These are phyloP conservation scores for Scutellaria minor DNA, from an alignment of 257 asterid genomes.

Conservation along the genomic window DNA sequence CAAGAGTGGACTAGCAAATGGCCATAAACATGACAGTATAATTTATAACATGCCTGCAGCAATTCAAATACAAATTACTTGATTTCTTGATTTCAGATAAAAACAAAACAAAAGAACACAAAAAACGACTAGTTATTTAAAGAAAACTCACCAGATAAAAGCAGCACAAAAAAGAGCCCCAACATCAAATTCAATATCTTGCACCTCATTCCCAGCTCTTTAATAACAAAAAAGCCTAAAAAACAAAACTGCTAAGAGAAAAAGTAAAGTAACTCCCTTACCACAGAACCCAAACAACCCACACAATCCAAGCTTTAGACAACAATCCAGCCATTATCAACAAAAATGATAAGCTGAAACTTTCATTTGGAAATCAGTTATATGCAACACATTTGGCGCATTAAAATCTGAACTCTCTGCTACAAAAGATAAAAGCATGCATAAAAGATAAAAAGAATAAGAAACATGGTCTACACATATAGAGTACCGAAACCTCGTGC, in stretches of 20 bases:
- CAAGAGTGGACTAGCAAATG: background rate
- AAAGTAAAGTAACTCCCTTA: background rate
- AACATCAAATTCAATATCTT: slow-evolving; percentile 37
- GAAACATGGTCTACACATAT: slow-evolving; percentile 30
- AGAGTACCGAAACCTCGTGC: slow-evolving; percentile 60
- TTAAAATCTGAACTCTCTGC: slow-evolving; percentile 11
- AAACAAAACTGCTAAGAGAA: slow-evolving; percentile 30
- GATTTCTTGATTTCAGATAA: slow-evolving; percentile 19
- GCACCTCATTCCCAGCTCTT: slow-evolving; percentile 57
- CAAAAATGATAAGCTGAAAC: slow-evolving; percentile 4
- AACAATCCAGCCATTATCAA: slow-evolving; percentile 21
- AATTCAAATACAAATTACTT: slow-evolving; percentile 13
- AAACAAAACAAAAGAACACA: slow-evolving; percentile 24
- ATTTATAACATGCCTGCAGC: slow-evolving; percentile 1
- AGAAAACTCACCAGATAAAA: slow-evolving; percentile 58
- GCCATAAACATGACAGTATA: slow-evolving; percentile 1
- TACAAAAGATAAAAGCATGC: slow-evolving; percentile 23
- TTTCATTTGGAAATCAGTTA: slow-evolving; percentile 25
- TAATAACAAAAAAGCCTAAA: background rate
- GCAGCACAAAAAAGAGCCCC: slow-evolving; percentile 51
- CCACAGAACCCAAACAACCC: slow-evolving; percentile 1
- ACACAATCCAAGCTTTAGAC: slow-evolving; percentile 17
- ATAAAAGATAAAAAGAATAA: slow-evolving; percentile 1
- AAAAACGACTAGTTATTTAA: background rate
- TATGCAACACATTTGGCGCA: slow-evolving; percentile 35